Evolutionary conservation across 2,329 filamentous ascomycete species (phyloP).

Genomic region (Leptographium galeiforme): DNA sequence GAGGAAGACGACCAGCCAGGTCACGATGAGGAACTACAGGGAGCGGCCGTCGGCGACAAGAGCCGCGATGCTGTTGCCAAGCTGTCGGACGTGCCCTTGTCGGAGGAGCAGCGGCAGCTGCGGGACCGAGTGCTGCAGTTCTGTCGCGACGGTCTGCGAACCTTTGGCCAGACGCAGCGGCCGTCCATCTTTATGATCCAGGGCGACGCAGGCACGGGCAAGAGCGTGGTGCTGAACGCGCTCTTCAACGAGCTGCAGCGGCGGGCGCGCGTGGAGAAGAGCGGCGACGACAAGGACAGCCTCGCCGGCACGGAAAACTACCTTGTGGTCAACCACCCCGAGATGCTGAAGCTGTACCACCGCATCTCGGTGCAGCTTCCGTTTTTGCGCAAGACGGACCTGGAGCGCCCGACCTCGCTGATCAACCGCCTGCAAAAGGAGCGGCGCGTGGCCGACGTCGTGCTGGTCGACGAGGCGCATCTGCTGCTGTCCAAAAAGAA

Average conservation of each 20-base stretch:
- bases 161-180: not conserved
- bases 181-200: conserved; percentile 5
- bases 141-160: conserved; percentile 1
- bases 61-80: conserved; percentile 3
- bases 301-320: conserved; percentile 4
- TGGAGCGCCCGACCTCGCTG: conserved; percentile 6
- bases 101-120: conserved; percentile 2
- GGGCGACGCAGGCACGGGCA: conserved; percentile 4
- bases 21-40: not conserved
- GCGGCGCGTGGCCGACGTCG: conserved; percentile 1
- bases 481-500: conserved; percentile 6
- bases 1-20: not conserved
- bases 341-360: conserved; percentile 7
- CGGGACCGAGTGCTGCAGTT: conserved; percentile 3
- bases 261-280: not conserved
- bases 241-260: conserved; percentile 6
- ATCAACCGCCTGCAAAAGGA: conserved; percentile 6
- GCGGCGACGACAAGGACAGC: not conserved
- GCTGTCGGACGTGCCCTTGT: conserved; percentile 3
- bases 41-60: not conserved
- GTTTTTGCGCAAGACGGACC: conserved; percentile 4
- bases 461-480: conserved; percentile 5
- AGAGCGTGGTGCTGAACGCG: conserved; percentile 5
- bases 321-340: conserved; percentile 6
- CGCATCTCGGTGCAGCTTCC: conserved; percentile 5